These are phyloP conservation scores for Jamesozyma lodderae DNA, from an alignment of 805 yeast species.

Conservation along the genomic window DNA sequence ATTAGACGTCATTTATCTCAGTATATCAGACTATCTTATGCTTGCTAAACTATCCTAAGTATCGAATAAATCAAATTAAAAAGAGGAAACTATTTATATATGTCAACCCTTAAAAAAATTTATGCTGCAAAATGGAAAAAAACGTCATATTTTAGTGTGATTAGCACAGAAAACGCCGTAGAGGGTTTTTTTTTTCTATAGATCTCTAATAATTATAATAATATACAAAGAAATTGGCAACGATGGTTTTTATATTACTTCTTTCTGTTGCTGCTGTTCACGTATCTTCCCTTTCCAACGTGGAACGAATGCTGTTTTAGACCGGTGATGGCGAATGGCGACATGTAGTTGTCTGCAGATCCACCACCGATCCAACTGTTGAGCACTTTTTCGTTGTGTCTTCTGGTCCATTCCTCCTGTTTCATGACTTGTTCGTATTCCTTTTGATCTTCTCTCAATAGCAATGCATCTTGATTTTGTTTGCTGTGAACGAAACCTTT, in stretches of 20 bases:
- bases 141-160: too few relatives aligned
- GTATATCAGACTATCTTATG: too few relatives aligned
- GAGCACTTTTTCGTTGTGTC: slow-evolving; percentile 76
- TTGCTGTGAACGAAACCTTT: slow-evolving; percentile 72
- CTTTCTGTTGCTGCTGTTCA: slow-evolving; percentile 50
- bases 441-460: slow-evolving; percentile 86
- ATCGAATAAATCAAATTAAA: too few relatives aligned
- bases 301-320: slow-evolving; percentile 55
- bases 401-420: slow-evolving; percentile 78
- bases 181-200: too few relatives aligned
- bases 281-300: slow-evolving; percentile 80
- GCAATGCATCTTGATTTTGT: slow-evolving; percentile 37
- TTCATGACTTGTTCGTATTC: slow-evolving; percentile 85
- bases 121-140: too few relatives aligned
- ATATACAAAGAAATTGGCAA: too few relatives aligned
- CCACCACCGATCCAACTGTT: slow-evolving; percentile 88
- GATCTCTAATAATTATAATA: too few relatives aligned
- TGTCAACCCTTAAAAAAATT: not conserved
- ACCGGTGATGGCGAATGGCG: slow-evolving; percentile 77
- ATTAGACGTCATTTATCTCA: too few relatives aligned
- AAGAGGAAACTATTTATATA: not conserved
- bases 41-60: too few relatives aligned
- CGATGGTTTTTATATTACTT: too few relatives aligned
- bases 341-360: slow-evolving; percentile 68
- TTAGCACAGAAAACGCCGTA: too few relatives aligned